Conservation (phyloP, 441 rosid species). For the Populus hybrid region DNA sequence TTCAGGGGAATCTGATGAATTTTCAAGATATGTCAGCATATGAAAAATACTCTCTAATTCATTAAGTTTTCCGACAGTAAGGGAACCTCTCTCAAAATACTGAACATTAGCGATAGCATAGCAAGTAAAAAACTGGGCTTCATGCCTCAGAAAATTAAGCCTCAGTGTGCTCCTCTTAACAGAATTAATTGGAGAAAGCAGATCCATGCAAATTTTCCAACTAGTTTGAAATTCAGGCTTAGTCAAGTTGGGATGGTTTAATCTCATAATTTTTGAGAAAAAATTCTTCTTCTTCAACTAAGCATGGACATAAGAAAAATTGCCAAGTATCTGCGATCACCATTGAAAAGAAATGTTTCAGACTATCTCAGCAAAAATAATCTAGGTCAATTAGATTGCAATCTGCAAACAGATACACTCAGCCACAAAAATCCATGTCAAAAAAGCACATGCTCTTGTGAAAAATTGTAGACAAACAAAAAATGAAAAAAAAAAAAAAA, state of each 20-base stretch:
- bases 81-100: background rate
- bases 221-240: background rate
- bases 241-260: too few species aligned
- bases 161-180: background rate
- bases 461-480: background rate
- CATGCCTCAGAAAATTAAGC: background rate
- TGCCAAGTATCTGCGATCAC: background rate
- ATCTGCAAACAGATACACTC: background rate
- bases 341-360: too few species aligned
- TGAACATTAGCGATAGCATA: background rate
- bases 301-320: background rate
- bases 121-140: background rate
- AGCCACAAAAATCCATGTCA: background rate
- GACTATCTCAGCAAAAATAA: background rate
- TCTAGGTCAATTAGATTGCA: background rate
- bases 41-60: background rate
- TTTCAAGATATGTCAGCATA: background rate
- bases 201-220: background rate
- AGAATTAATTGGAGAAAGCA: too few species aligned
- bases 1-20: background rate
- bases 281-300: background rate
- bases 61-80: background rate
- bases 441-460: background rate
- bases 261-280: too few species aligned
- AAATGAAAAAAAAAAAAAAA: background rate